Evolutionary conservation across 345 rosid species (phyloP).

Genomic region (Eutrema yunnanense): DNA sequence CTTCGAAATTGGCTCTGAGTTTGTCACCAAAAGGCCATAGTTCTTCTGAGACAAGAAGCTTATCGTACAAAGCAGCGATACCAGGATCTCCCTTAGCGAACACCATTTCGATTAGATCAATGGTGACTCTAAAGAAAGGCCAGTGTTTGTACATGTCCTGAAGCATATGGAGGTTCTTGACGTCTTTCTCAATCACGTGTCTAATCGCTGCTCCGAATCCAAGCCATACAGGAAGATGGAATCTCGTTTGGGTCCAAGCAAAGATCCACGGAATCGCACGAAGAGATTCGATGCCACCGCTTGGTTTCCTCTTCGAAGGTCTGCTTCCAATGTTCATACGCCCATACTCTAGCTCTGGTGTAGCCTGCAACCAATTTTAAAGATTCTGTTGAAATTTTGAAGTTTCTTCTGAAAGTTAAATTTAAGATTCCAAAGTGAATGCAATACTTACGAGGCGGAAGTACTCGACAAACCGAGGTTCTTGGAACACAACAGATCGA

Average conservation of each 20-base stretch:
- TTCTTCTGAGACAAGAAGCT: conserved; percentile 84
- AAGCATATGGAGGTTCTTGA: conserved; percentile 74
- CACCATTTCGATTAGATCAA: conserved; percentile 97
- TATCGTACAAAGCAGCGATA: conserved; percentile 79
- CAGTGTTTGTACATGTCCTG: conserved; percentile 81
- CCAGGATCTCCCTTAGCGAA: conserved; percentile 97
- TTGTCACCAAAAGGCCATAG: conserved; percentile 71
- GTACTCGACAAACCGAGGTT: conserved; percentile 94
- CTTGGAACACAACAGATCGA: conserved; percentile 83
- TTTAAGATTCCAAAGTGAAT: not conserved
- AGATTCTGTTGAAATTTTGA: not conserved
- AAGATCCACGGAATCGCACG: conserved; percentile 99
- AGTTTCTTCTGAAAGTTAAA: not conserved
- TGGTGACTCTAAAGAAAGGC: conserved; percentile 98
- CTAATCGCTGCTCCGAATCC: conserved; percentile 91
- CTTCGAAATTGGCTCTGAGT: conserved; percentile 62
- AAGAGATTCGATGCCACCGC: conserved; percentile 96
- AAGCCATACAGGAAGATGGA: conserved; percentile 98
- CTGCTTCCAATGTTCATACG: conserved; percentile 99
- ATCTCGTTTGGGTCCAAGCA: conserved; percentile 99
- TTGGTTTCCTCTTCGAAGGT: conserved; percentile 91
- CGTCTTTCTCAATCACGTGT: conserved; percentile 54
- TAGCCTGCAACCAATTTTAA: conserved; percentile 49
- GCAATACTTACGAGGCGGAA: conserved; percentile 76
- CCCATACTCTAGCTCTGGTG: conserved; percentile 95